These are phyloP conservation scores for Lathyrus sativus DNA, from an alignment of 306 rosid genomes.

Conservation along the genomic window DNA sequence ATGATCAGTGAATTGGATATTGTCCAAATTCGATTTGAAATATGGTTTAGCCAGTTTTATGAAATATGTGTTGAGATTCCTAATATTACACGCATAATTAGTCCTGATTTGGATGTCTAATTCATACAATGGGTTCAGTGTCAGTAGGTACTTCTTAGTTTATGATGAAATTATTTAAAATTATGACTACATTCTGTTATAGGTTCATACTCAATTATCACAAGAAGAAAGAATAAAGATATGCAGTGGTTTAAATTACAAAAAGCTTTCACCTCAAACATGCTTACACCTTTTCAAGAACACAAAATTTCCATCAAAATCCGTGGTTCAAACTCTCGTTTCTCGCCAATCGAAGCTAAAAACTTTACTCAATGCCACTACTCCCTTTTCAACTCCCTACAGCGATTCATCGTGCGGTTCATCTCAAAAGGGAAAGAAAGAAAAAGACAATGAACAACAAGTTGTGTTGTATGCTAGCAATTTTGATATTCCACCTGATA, in stretches of 20 bases:
- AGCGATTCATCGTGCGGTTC: slow-evolving; percentile 46
- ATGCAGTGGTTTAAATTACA: slow-evolving; percentile 66
- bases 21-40: too few relatives aligned
- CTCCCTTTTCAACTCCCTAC: slow-evolving; percentile 44
- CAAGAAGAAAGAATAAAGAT: slow-evolving; percentile 77
- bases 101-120: too few relatives aligned
- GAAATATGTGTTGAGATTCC: too few relatives aligned
- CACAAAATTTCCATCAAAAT: slow-evolving; percentile 65
- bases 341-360: slow-evolving; percentile 73
- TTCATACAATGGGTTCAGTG: too few relatives aligned
- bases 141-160: too few relatives aligned
- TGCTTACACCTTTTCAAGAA: slow-evolving; percentile 65
- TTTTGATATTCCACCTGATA: slow-evolving; percentile 55
- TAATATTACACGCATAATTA: too few relatives aligned
- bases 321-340: slow-evolving; percentile 60
- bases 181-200: slow-evolving; percentile 29
- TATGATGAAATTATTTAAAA: too few relatives aligned
- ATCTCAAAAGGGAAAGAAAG: slow-evolving; percentile 47
- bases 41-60: too few relatives aligned
- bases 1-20: too few relatives aligned
- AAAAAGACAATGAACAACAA: slow-evolving; percentile 57
- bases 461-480: slow-evolving; percentile 61
- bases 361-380: slow-evolving; percentile 48
- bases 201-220: slow-evolving; percentile 82
- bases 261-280: slow-evolving; percentile 75